These are phyloP conservation scores for Irpex lacteus DNA, from an alignment of 1,284 basidiomycete species.

Conservation along the genomic window DNA sequence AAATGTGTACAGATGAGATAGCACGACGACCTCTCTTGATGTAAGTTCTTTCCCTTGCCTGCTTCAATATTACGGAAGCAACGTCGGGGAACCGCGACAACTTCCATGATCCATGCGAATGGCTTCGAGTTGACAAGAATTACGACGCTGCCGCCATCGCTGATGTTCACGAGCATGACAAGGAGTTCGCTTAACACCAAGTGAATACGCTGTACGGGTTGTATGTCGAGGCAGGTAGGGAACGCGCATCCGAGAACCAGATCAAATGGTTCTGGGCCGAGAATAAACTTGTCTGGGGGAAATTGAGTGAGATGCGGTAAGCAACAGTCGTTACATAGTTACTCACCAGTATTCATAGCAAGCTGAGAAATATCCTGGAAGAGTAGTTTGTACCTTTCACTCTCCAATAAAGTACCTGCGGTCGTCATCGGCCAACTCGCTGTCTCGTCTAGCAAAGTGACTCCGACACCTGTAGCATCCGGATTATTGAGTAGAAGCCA, in stretches of 20 bases:
- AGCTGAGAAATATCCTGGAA: conserved; percentile 9
- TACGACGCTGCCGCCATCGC: conserved; percentile 12
- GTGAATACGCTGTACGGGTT: conserved; percentile 9
- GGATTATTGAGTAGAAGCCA: conserved; percentile 18
- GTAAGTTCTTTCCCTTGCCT: conserved; percentile 11
- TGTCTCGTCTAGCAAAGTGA: conserved; percentile 18
- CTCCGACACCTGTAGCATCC: conserved; percentile 14
- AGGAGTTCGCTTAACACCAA: conserved; percentile 15
- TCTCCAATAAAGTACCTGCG: background rate
- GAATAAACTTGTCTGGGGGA: background rate
- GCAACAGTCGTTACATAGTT: background rate
- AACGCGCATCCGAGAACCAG: conserved; percentile 20
- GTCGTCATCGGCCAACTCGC: conserved; percentile 8
- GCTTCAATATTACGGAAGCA: conserved; percentile 12
- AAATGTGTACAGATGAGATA: conserved; percentile 20
- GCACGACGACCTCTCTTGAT: conserved; percentile 12
- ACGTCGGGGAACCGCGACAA: conserved; percentile 12
- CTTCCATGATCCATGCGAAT: conserved; percentile 16
- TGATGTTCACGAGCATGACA: conserved; percentile 13
- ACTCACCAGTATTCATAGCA: background rate
- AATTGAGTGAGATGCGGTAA: background rate
- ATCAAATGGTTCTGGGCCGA: conserved; percentile 10
- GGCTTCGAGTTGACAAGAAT: conserved; percentile 18
- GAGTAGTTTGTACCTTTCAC: conserved; percentile 8
- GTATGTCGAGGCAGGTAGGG: conserved; percentile 10